Base-by-base conservation (phyloP, 306 rosid genomes). In the Cicer arietinum region DNA sequence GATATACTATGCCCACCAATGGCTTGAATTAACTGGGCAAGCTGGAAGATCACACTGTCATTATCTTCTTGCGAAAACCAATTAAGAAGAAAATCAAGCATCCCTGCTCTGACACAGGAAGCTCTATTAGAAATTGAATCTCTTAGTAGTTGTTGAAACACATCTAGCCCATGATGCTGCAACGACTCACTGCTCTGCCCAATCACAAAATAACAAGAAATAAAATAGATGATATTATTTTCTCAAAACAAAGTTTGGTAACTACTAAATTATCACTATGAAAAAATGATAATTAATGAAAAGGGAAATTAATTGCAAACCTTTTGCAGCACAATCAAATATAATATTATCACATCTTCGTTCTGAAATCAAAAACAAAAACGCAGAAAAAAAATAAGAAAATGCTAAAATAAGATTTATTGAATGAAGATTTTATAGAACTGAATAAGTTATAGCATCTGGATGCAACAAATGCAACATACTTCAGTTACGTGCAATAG, bases 1-100 rank as follows among this genome's bases (percentile, higher is more conserved):
- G 98, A 94, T 70, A 89, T 92, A 82, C 98, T 91, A 84, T 94
- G 97, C 73, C 98, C 98, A 76, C 98, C 98, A 83, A 92, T 92
- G 69, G 83, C 86, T 74, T 90, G 96, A 87, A 94, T 89, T 84
- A 94, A 81, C 80, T 89, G 97, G 57, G 97, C 83, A 87, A 94
- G 85, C 88, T 88, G 86, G 85, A 86, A 79, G 75, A 91, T 86
- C 66, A 89, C 90, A 64, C 79, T 75, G 25, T 89, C 97, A 74
- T 83, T 84, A 75, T 84, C 84, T 82, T 87, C 97, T 79, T 83
- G 88, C 80, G 90, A 88, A 88, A 94, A 91, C 98, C 98, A 94
- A 84, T 91, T 94, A 48, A 94, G 95, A 86, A 94, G 93, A 85
- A 94, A 90, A 78, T 90, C 85, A 51, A 94, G 95, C 97, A 94